These are phyloP conservation scores for Eucalyptus tenuipes DNA, from an alignment of 345 rosid genomes.

Conservation along the genomic window DNA sequence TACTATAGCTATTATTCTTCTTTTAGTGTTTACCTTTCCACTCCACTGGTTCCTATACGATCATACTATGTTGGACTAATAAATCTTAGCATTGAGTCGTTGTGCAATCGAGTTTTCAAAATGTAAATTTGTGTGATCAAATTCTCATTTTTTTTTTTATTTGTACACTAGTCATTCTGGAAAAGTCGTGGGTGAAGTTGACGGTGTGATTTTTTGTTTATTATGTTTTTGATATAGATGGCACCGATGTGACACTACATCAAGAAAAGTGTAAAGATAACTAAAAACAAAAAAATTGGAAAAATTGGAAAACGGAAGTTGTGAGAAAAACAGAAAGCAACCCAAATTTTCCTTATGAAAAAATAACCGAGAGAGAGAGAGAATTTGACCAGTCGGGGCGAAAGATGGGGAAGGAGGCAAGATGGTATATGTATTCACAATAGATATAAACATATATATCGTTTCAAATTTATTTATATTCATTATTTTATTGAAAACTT, in stretches of 20 bases:
- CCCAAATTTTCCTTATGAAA: background rate
- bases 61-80: background rate
- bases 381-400: background rate
- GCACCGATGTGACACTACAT: background rate
- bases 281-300: accelerated
- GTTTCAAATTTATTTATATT: too few species aligned
- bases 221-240: background rate
- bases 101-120: background rate
- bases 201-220: background rate
- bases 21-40: background rate
- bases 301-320: background rate
- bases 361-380: background rate
- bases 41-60: background rate
- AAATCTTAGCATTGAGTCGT: background rate
- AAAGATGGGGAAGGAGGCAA: background rate
- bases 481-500: background rate
- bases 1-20: background rate
- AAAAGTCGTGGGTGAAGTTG: background rate
- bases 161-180: background rate
- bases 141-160: background rate
- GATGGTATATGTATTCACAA: background rate
- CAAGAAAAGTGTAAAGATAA: background rate
- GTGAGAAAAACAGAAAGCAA: background rate
- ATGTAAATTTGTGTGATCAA: background rate
- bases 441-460: background rate